Percentiles rank a stretch among this genome's conserved stretches.
Evolutionary conservation across 371 early-diverging fungal species (phyloP).

Genomic region (Mucor irregularis): DNA sequence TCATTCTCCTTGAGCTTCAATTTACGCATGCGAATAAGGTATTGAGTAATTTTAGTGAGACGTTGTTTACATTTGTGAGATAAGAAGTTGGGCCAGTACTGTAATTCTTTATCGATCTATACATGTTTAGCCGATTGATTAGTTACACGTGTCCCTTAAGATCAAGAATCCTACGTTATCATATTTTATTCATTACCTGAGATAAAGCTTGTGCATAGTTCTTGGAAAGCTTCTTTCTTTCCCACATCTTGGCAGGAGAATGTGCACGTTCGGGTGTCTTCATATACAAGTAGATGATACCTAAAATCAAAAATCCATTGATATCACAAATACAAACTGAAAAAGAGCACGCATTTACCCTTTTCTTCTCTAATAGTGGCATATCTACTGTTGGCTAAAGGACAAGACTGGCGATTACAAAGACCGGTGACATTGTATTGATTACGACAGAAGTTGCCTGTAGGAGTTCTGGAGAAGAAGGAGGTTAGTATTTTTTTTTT

Average conservation of each 20-base stretch:
- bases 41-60: slow-evolving; percentile 96
- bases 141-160: background rate
- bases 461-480: slow-evolving; percentile 62
- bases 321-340: background rate
- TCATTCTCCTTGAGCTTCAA: slow-evolving; percentile 81
- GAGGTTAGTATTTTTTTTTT: background rate
- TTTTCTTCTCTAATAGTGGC: slow-evolving; percentile 96
- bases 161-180: background rate
- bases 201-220: slow-evolving; percentile 93
- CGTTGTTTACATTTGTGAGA: slow-evolving; percentile 99
- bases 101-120: slow-evolving; percentile 91
- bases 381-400: slow-evolving; percentile 97
- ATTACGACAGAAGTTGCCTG: slow-evolving; percentile 95
- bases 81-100: slow-evolving; percentile 91
- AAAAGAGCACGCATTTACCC: slow-evolving; percentile 48
- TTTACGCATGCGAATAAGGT: slow-evolving; percentile 93
- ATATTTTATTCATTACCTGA: slow-evolving; percentile 48
- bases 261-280: slow-evolving; percentile 98
- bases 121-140: background rate
- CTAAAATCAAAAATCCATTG: slow-evolving; percentile 33
- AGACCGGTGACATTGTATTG: slow-evolving; percentile 98
- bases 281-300: slow-evolving; percentile 87
- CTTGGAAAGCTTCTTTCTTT: slow-evolving; percentile 88
- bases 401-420: slow-evolving; percentile 97
- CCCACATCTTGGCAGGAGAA: slow-evolving; percentile 96